A percentile compares a stretch with the other conserved stretches of the same genome.
These are phyloP conservation scores for Crithidia bombi DNA, from an alignment of 208 protist genomes.

Conservation along the genomic window DNA sequence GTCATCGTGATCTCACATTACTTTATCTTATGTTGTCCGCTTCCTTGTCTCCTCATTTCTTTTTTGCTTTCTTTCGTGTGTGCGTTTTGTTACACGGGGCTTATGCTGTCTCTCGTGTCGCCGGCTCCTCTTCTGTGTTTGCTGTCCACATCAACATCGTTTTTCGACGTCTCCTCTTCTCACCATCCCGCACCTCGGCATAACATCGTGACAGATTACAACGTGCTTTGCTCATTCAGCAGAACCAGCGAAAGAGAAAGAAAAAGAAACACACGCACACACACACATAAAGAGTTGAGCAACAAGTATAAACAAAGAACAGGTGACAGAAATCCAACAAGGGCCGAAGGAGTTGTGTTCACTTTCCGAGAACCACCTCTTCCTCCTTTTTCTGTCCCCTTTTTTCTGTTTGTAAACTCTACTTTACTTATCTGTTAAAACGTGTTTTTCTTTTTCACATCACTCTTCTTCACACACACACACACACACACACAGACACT, in stretches of 20 bases:
- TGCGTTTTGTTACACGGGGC: not conserved
- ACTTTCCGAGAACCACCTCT: not conserved
- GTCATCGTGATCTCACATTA: too few species aligned
- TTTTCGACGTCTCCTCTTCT: too few species aligned
- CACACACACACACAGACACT: constrained; percentile 17
- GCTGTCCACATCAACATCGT: not conserved
- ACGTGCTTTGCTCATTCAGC: constrained; percentile 2
- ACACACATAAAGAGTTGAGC: not conserved
- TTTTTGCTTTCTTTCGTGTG: not conserved
- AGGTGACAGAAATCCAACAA: constrained; percentile 3
- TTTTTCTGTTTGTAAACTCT: not conserved
- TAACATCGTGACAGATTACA: too few species aligned
- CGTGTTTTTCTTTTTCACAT: constrained; percentile 3
- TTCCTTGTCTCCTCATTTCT: not conserved
- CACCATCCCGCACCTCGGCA: too few species aligned
- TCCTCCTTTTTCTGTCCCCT: constrained; percentile 11
- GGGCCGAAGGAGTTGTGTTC: not conserved
- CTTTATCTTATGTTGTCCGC: too few species aligned
- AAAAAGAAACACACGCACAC: constrained; percentile 4
- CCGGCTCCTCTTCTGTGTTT: too few species aligned
- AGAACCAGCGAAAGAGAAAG: not conserved
- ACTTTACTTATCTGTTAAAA: not conserved
- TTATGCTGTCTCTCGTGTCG: not conserved
- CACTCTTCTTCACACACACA: constrained; percentile 12
- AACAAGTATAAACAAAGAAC: not conserved